Evolutionary conservation across 2,329 filamentous ascomycete species (phyloP), one percentile per base, ranked within the genome.

Genomic region (Penicillium expansum): DNA sequence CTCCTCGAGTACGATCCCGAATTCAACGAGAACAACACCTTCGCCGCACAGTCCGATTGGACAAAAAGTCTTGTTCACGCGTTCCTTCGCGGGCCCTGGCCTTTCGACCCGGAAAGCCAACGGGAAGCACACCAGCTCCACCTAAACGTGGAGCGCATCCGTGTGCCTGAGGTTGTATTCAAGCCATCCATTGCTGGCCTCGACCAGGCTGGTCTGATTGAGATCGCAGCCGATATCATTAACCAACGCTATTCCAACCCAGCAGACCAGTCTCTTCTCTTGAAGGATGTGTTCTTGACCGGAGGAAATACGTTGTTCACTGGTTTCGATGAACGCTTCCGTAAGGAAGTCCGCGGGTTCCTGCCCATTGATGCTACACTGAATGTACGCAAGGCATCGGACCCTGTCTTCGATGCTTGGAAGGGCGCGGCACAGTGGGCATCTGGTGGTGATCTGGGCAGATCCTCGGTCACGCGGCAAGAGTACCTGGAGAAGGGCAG

Each of bases 91-190:
- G 94, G 94, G 0, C 91, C 92, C 0, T 89, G 91, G 65, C 90
- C 93, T 0, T 96, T 92, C 63, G 89, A 97, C 64, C 78, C 86
- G 0, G 86, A 91, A 55, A 90, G 86, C 56, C 89, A 94, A 66
- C 85, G 87, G 18, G 85, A 99, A 76, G 85, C 86, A 18, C 87
- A 92, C 73, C 93, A 97, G 75, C 79, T 99, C 50, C 94, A 99
- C 74, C 85, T 99, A 62, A 99, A 99, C 73, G 91, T 99, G 52
- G 92, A 97, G 79, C 88, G 93, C 55, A 96, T 97, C 74, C 89
- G 92, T 49, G 91, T 96, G 2, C 92, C 92, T 3, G 93, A 97
- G 77, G 88, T 97, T 9, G 83, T 96, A 18, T 97, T 97, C 79
- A 91, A 95, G 70, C 93, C 92, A 0, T 87, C 88, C 16, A 96